These are phyloP conservation scores for Leucocoprinus leucothites DNA, from an alignment of 768 basidiomycete species.

Conservation along the genomic window DNA sequence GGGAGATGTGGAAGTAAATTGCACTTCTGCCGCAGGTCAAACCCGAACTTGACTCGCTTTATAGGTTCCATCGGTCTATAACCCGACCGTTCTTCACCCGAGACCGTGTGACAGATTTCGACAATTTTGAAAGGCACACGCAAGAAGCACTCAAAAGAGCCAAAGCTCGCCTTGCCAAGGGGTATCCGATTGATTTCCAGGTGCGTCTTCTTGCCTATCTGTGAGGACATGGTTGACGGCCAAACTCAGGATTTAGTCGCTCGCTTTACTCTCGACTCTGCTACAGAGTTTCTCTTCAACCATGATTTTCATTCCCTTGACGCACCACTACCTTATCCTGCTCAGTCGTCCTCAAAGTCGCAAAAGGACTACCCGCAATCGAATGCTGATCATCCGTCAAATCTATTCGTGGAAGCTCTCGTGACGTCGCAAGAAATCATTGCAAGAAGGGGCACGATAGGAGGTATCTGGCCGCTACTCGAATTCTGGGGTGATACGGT, in stretches of 20 bases:
- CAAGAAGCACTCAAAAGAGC: slow-evolving; percentile 42
- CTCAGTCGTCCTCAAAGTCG: slow-evolving; percentile 17
- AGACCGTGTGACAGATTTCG: slow-evolving; percentile 59
- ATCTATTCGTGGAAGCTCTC: slow-evolving; percentile 48
- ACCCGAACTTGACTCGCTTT: not conserved
- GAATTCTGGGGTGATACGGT: slow-evolving; percentile 17
- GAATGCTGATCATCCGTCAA: slow-evolving; percentile 32
- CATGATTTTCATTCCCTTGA: slow-evolving; percentile 46
- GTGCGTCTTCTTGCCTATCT: too few relatives aligned
- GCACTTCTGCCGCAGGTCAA: not conserved
- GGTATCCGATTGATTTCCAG: not conserved
- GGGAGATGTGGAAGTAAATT: slow-evolving; percentile 68
- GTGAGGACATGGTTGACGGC: too few relatives aligned
- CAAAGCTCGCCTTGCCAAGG: slow-evolving; percentile 17
- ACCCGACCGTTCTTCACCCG: slow-evolving; percentile 69
- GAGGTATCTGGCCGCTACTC: slow-evolving; percentile 25
- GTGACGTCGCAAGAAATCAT: slow-evolving; percentile 36
- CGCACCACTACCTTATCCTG: slow-evolving; percentile 49
- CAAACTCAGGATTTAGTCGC: slow-evolving; percentile 35
- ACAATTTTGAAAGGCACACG: slow-evolving; percentile 56
- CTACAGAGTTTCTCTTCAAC: slow-evolving; percentile 60
- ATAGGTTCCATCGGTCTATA: slow-evolving; percentile 59
- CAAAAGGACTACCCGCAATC: slow-evolving; percentile 22
- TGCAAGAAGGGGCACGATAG: slow-evolving; percentile 35
- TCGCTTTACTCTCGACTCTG: slow-evolving; percentile 62